Base-by-base conservation (phyloP, 352 stramenopile genomes). In the Phytopythium litorale region DNA sequence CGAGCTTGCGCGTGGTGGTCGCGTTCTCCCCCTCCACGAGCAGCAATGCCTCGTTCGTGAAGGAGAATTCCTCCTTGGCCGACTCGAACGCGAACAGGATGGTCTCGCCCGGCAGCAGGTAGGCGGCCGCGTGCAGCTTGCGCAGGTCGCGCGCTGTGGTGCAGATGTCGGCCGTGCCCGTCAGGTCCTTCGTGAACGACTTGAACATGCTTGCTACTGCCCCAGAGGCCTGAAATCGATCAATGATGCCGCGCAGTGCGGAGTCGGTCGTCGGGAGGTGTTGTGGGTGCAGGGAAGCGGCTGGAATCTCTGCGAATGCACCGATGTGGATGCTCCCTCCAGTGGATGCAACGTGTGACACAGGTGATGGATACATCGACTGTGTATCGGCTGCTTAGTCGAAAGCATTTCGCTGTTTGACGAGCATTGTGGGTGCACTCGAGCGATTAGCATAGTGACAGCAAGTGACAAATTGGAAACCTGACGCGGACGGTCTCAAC, bases 21-120 rank as follows among this genome's bases (percentile, higher is more conserved):
- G n/a, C n/a, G n/a, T n/a, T n/a, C n/a, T n/a, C n/a, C n/a, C 78
- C 76, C 12, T 71, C 5, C 7, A 69, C 67, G 43, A 70, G 64
- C 33, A 88, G 71, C 46, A 88, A 33, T 30, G 78, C 78, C 56
- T 87, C 72, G 49, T 88, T 84, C 3, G 79, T 87, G 66, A 88
- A 88, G 46, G 73, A 60, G 58, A 74, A 88, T 61, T 88, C 79
- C 42, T 86, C 76, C 40, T 88, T 87, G 38, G 55, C 57, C 28
- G 79, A 88, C 61, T 79, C 65, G 42, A 86, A 83, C 37, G 76
- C 71, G 59, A 87, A 87, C 61, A 88, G 37, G 19, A 87, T 67
- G 12, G 60, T 55, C 58, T 88, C 76, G 13, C 59, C 64, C 11
- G 73, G 73, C 9, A 84, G 60, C 19, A 86, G 28, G 51, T 79